These are phyloP conservation scores for Phytophthora meadii DNA, from an alignment of 352 stramenopile genomes.

Conservation along the genomic window DNA sequence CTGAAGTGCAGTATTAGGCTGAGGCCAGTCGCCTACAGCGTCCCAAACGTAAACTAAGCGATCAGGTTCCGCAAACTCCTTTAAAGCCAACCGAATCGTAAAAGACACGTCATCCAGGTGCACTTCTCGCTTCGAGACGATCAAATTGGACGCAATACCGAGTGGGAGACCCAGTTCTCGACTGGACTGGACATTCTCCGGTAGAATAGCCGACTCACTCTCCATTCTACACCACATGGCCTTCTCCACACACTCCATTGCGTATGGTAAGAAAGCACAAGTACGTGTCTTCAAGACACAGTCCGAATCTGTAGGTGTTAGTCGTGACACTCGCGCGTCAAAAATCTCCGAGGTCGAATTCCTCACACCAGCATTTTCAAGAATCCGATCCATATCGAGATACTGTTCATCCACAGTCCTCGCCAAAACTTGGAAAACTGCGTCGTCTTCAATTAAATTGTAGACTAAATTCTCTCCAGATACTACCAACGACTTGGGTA, in stretches of 20 bases:
- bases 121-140: conserved; percentile 29
- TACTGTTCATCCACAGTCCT: conserved; percentile 25
- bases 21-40: conserved; percentile 23
- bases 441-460: conserved; percentile 19
- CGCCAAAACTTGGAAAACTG: conserved; percentile 29
- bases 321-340: conserved; percentile 15
- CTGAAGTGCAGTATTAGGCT: not conserved
- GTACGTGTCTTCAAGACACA: conserved; percentile 22
- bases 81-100: conserved; percentile 24
- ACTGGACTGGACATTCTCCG: conserved; percentile 8
- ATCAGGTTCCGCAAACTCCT: conserved; percentile 23
- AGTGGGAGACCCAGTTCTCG: conserved; percentile 21
- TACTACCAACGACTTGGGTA: conserved; percentile 22
- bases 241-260: conserved; percentile 12
- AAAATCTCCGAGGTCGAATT: conserved; percentile 25
- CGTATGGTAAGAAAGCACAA: conserved; percentile 22
- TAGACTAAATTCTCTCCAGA: conserved; percentile 27
- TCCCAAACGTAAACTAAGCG: conserved; percentile 31
- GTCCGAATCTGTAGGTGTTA: not conserved
- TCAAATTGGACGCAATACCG: conserved; percentile 19
- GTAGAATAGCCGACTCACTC: conserved; percentile 25
- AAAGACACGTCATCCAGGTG: conserved; percentile 9
- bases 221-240: conserved; percentile 27
- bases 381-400: conserved; percentile 14
- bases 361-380: conserved; percentile 13